Base-by-base conservation (phyloP, 2,329 filamentous ascomycete genomes). In the Cladosporium austrohemisphaericum region DNA sequence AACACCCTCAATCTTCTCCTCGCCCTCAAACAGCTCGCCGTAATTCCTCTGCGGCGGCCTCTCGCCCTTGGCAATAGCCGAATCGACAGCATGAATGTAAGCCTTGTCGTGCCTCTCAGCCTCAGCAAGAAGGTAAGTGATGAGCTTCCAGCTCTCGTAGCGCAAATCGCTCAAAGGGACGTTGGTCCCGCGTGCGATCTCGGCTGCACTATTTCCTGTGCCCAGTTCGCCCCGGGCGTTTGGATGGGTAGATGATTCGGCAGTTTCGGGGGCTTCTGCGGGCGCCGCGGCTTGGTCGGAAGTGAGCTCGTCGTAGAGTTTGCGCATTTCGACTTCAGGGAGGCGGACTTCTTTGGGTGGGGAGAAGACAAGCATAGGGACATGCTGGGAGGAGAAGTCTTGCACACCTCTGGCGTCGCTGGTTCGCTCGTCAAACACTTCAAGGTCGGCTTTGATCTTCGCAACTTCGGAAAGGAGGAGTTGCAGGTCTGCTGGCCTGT, bases 121-220 rank as follows among this genome's bases (percentile, higher is more conserved):
- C 16, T 61, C 54, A 13, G 55, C 57, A 9, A 78, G 65, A 44
- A 78, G 61, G 41, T 73, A 67, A 45, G 74, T 72, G 38, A 78
- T 64, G 6, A 62, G 62, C 40, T 68, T 64, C 76, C 76, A 79
- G 51, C 76, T 76, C 51, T 69, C 66, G 59, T 73, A 78, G 29
- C 76, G 69, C 11, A 77, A 60, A 18, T 71, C 65, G 31, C 68
- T 69, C 11, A 76, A 58, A 0, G 71, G 64, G 23, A 75, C 66
- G 11, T 41, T 47, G 23, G 43, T 47, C 8, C 4, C 10, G 2
- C 16, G 10, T 8, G 22, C 9, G 10, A 35, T 22, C 4, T 18
- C 9, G 4, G 14, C 5, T 9, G 22, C 38, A 13, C 10, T 26
- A 26, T 26, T 14, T 14, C n/a, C n/a, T n/a, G n/a, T n/a, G n/a